A percentile compares a stretch with the other conserved stretches of the same genome.
Conservation (phyloP, 2,329 filamentous ascomycete genomes). For the Stagonosporopsis vannaccii region DNA sequence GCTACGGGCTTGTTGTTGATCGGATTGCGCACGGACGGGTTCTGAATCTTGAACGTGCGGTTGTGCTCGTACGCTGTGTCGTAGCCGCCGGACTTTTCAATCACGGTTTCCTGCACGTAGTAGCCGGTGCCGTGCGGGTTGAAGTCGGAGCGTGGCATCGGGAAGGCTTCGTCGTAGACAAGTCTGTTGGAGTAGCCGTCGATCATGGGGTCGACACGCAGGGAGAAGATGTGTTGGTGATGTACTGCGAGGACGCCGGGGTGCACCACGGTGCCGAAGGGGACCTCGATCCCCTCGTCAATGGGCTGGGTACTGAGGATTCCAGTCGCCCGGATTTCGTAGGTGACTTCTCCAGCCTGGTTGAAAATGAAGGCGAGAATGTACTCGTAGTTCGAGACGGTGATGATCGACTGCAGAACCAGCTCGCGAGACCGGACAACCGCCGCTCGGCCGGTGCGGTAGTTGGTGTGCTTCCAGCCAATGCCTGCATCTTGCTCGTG, state of each 20-base stretch:
- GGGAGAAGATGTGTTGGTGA: conserved; percentile 78
- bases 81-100: conserved; percentile 59
- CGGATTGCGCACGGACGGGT: conserved; percentile 53
- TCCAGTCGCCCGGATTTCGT: conserved; percentile 73
- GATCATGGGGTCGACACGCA: conserved; percentile 58
- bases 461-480: conserved; percentile 76
- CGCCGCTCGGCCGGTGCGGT: conserved; percentile 69
- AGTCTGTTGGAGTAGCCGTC: conserved; percentile 56
- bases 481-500: conserved; percentile 76
- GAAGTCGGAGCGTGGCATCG: conserved; percentile 64
- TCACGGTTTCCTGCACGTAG: conserved; percentile 55
- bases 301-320: conserved; percentile 73
- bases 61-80: conserved; percentile 56
- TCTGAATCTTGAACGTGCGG: conserved; percentile 60
- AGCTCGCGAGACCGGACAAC: conserved; percentile 70
- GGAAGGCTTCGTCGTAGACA: conserved; percentile 62
- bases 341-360: conserved; percentile 71
- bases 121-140: conserved; percentile 65
- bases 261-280: conserved; percentile 73
- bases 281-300: conserved; percentile 68
- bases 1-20: conserved; percentile 58
- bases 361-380: conserved; percentile 76
- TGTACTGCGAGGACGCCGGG: conserved; percentile 73
- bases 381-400: conserved; percentile 76
- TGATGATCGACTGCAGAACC: conserved; percentile 74